Evolutionary conservation across 2,329 filamentous ascomycete genomes (phyloP), one percentile per base, ranked within the genome.

Genomic region (Sporothrix globosa): DNA sequence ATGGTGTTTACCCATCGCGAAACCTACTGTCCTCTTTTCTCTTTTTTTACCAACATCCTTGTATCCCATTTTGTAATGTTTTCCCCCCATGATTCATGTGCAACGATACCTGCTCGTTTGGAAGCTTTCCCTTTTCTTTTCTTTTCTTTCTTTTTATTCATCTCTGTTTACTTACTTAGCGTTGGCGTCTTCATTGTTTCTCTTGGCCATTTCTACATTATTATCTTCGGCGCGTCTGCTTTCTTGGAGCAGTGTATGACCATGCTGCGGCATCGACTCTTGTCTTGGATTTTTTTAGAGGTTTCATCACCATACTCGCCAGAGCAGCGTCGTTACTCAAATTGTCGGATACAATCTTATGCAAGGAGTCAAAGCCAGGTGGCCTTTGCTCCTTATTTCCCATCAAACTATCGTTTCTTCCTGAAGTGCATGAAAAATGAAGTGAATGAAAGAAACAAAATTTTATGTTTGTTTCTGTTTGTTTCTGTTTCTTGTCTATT

Each of bases 81-180:
- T 71, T 56, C 17, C 24, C 56, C 68, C 21, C 53, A 67, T n/a
- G 70, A 71, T 41, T 69, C 44, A 69, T 50, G 68, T 48, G 70
- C 70, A 68, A 69, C 67, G 69, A 71, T 70, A 61, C 50, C 52
- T 54, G 30, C 63, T n/a, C 19, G 60, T 66, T 52, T 44, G 27
- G 46, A 24, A 24, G 2, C 30, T 60, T 61, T 30, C 39, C 24
- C 58, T 46, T 67, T 46, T 13, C 7, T 44, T 24, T 41, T 41
- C 9, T 41, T 7, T 56, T 48, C 6, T n/a, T 30, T 50, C 54
- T 30, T 6, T 21, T 19, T 30, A 17, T 34, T 34, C 27, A 11
- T 21, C 3, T n/a, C 13, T 70, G 27, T 50, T 44, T 61, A 14
- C 7, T 9, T 44, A 61, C n/a, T 46, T 63, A 63, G 58, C 58